These are phyloP conservation scores for Gonapodya prolifera DNA, from an alignment of 192 early-diverging fungal genomes.

Conservation along the genomic window DNA sequence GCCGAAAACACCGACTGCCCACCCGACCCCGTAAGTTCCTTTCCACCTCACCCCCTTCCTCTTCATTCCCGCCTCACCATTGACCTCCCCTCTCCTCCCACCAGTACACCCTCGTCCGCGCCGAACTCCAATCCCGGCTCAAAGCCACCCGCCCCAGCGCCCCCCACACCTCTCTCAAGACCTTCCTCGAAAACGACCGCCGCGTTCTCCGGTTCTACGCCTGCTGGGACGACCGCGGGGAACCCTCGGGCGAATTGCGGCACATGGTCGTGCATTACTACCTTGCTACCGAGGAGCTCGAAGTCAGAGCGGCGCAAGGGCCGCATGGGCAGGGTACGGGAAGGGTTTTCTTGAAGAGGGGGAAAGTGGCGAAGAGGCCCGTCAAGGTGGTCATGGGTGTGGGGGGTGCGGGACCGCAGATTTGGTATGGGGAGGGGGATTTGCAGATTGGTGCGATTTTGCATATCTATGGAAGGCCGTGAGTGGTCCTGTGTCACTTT, in stretches of 20 bases:
- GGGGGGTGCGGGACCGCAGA: neutral
- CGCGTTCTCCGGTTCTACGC: constrained; percentile 10
- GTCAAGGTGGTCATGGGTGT: neutral
- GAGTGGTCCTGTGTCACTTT: too few species aligned
- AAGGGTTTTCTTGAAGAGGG: constrained; percentile 8
- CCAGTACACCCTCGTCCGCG: neutral
- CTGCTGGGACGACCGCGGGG: constrained; percentile 7
- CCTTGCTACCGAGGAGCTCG: constrained; percentile 7
- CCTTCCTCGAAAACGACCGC: constrained; percentile 8
- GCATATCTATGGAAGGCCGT: constrained; percentile 8
- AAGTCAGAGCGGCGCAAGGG: constrained; percentile 1
- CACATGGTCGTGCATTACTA: constrained; percentile 11
- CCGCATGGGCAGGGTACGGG: constrained; percentile 1
- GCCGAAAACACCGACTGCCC: constrained; percentile 6
- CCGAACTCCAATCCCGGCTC: constrained; percentile 1
- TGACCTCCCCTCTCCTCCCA: too few species aligned
- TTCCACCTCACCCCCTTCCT: too few species aligned
- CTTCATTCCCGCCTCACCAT: too few species aligned
- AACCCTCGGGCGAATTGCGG: constrained; percentile 5
- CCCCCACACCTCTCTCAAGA: neutral
- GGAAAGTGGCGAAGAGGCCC: neutral
- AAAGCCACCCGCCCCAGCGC: constrained; percentile 1
- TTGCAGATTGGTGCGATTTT: constrained; percentile 6
- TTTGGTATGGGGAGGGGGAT: constrained; percentile 8
- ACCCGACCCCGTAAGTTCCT: too few species aligned